These are phyloP conservation scores for Kazachstania sp. DNA, from an alignment of 1,139 yeast genomes.

Conservation along the genomic window DNA sequence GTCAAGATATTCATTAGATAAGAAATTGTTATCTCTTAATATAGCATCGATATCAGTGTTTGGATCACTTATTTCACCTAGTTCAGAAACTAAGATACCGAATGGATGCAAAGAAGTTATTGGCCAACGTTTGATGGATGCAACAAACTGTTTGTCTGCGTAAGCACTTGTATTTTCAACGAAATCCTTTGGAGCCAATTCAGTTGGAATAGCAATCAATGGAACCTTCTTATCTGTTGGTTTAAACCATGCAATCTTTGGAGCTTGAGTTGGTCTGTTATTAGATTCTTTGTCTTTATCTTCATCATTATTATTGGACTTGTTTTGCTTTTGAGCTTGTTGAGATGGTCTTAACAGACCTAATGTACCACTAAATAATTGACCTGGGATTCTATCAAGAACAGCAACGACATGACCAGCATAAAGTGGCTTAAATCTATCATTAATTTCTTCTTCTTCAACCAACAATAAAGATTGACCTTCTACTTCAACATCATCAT, in stretches of 20 bases:
- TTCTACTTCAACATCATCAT: slow-evolving; percentile 96
- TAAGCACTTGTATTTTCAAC: slow-evolving; percentile 85
- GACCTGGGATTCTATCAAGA: slow-evolving; percentile 95
- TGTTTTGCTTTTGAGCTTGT: slow-evolving; percentile 55
- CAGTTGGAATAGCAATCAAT: slow-evolving; percentile 94
- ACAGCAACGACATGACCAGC: slow-evolving; percentile 99
- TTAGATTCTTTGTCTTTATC: slow-evolving; percentile 1
- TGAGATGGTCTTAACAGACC: slow-evolving; percentile 94
- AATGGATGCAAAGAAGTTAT: slow-evolving; percentile 96
- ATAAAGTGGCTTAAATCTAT: slow-evolving; percentile 84
- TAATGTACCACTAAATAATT: slow-evolving; percentile 84
- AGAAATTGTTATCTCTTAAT: slow-evolving; percentile 83
- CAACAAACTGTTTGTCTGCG: slow-evolving; percentile 76
- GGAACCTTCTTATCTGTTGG: slow-evolving; percentile 98
- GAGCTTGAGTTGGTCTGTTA: slow-evolving; percentile 41
- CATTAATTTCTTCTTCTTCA: slow-evolving; percentile 93
- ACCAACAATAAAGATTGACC: slow-evolving; percentile 87
- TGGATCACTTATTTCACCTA: slow-evolving; percentile 74
- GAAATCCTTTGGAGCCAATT: slow-evolving; percentile 93
- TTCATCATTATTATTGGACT: slow-evolving; percentile 6
- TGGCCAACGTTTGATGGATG: slow-evolving; percentile 98
- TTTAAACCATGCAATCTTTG: slow-evolving; percentile 97
- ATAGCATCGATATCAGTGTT: slow-evolving; percentile 82
- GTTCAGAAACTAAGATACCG: slow-evolving; percentile 81
- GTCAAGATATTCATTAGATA: slow-evolving; percentile 73